Evolutionary conservation across 148 eudicot genomes (phyloP).

Genomic region (Fagopyrum tataricum): DNA sequence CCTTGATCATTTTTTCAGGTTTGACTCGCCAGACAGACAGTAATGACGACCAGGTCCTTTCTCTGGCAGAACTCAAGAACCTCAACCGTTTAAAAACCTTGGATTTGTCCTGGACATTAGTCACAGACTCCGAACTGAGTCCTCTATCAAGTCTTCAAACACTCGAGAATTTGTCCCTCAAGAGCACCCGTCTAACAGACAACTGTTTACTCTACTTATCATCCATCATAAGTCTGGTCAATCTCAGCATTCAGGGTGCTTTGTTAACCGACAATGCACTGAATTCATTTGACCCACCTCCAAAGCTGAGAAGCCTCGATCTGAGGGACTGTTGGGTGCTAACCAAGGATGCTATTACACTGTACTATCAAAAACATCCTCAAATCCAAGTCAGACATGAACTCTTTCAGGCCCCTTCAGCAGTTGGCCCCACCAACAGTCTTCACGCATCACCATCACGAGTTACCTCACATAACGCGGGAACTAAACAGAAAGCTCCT

Average conservation of each 20-base stretch:
- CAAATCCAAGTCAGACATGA: constrained; percentile 58
- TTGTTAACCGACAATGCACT: constrained; percentile 60
- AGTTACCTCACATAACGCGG: constrained; percentile 20
- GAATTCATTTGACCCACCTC: constrained; percentile 49
- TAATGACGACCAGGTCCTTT: constrained; percentile 32
- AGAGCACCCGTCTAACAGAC: constrained; percentile 42
- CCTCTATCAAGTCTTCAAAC: constrained; percentile 33
- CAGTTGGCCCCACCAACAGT: constrained; percentile 9
- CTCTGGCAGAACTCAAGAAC: constrained; percentile 50
- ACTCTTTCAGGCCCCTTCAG: constrained; percentile 17
- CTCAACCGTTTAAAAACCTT: constrained; percentile 46
- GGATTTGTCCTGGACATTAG: constrained; percentile 45
- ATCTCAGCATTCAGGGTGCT: constrained; percentile 51
- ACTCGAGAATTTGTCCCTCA: constrained; percentile 46
- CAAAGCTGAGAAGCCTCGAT: constrained; percentile 31
- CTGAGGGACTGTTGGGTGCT: constrained; percentile 74
- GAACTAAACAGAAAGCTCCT: constrained; percentile 26
- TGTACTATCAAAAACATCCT: constrained; percentile 44
- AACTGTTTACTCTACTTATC: constrained; percentile 52
- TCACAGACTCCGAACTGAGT: constrained; percentile 47
- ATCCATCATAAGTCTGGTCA: constrained; percentile 32
- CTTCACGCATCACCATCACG: constrained; percentile 19
- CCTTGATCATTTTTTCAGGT: constrained; percentile 33
- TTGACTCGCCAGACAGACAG: constrained; percentile 20
- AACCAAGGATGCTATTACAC: constrained; percentile 43